These are phyloP conservation scores for Pleurotus citrinopileatus DNA, from an alignment of 768 basidiomycete genomes.

Conservation along the genomic window DNA sequence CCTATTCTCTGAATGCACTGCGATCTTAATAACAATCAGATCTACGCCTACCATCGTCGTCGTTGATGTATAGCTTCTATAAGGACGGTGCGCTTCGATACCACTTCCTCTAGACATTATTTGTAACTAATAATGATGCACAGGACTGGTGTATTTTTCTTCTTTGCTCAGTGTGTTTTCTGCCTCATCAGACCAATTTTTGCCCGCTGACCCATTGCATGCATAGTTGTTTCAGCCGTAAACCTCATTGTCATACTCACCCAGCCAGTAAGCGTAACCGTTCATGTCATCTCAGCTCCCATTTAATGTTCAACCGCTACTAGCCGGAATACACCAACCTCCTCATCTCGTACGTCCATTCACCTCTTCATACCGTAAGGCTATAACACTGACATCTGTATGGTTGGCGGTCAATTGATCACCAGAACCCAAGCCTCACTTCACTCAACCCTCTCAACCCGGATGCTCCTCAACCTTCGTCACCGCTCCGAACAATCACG, in stretches of 20 bases:
- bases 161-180: not conserved
- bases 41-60: not conserved
- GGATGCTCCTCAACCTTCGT: constrained; percentile 1
- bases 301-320: too few species aligned
- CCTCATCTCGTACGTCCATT: constrained; percentile 1
- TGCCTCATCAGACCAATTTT: not conserved
- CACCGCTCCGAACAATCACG: not conserved
- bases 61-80: constrained; percentile 5
- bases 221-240: not conserved
- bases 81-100: not conserved
- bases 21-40: too few species aligned
- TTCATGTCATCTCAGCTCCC: too few species aligned
- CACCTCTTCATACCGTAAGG: too few species aligned
- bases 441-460: constrained; percentile 6
- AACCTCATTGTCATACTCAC: constrained; percentile 6
- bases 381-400: too few species aligned
- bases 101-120: not conserved
- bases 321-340: constrained; percentile 6
- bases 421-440: constrained; percentile 2
- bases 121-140: not conserved
- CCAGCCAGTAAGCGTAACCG: not conserved
- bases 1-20: too few species aligned
- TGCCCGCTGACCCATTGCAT: not conserved
- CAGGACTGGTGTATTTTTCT: constrained; percentile 2
- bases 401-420: not conserved